These are phyloP conservation scores for Cordyceps militaris DNA, from an alignment of 2,329 filamentous ascomycete genomes.

Conservation along the genomic window DNA sequence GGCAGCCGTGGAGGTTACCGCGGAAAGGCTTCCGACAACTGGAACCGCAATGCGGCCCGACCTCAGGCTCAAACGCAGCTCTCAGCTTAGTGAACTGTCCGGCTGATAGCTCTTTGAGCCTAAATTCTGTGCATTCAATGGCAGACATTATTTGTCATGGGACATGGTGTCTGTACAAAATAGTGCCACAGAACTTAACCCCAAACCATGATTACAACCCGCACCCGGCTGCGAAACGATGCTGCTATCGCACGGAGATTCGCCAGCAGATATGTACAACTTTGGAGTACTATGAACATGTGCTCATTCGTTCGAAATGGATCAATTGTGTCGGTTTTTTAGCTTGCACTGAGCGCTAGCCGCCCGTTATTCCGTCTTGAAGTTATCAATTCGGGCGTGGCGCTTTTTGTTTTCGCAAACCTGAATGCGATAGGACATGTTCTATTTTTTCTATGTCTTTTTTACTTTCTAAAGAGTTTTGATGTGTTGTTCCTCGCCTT, in stretches of 20 bases:
- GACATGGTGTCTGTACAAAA: neutral
- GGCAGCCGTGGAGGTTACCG: constrained; percentile 35
- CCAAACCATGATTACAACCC: neutral
- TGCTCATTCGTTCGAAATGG: constrained; percentile 2
- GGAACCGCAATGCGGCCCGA: constrained; percentile 26
- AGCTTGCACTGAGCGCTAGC: neutral
- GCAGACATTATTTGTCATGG: neutral
- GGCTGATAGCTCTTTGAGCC: neutral
- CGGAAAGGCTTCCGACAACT: constrained; percentile 33
- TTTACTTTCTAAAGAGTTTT: neutral
- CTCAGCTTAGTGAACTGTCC: constrained; percentile 16
- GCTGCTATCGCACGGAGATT: constrained; percentile 1
- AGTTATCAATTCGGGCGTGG: neutral
- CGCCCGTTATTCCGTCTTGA: neutral
- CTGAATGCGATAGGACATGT: neutral
- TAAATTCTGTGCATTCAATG: neutral
- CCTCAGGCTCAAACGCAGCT: constrained; percentile 18
- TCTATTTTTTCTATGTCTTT: neutral
- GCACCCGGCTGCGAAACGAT: constrained; percentile 9
- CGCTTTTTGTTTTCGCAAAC: constrained; percentile 2
- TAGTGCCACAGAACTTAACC: neutral
- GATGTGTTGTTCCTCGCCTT: constrained; percentile 6
- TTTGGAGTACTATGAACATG: constrained; percentile 16
- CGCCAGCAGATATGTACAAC: constrained; percentile 18
- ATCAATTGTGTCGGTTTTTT: neutral